These are phyloP conservation scores for Microsporum ferrugineum DNA, from an alignment of 2,329 filamentous ascomycete species.

Conservation along the genomic window DNA sequence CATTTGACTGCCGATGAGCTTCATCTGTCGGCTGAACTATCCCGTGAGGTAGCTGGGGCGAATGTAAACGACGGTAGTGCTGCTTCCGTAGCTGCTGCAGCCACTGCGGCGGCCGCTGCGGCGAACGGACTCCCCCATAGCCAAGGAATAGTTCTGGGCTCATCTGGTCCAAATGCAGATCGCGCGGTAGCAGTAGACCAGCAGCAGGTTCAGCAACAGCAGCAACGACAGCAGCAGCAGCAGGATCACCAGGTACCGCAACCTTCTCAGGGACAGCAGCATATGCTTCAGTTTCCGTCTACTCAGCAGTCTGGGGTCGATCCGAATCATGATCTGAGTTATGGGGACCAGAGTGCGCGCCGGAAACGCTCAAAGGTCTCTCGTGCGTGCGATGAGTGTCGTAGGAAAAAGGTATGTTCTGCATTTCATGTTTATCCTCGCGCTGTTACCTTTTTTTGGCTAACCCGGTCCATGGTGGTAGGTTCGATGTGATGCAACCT, in stretches of 20 bases:
- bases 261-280: conserved; percentile 17
- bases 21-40: conserved; percentile 36
- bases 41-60: conserved; percentile 35
- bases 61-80: conserved; percentile 29
- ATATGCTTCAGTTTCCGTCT: conserved; percentile 33
- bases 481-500: conserved; percentile 75
- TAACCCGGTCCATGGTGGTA: conserved; percentile 18
- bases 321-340: conserved; percentile 38
- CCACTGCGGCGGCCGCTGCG: conserved; percentile 27
- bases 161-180: conserved; percentile 26
- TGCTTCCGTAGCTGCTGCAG: conserved; percentile 28
- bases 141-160: conserved; percentile 30
- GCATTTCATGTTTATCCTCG: conserved; percentile 9
- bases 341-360: conserved; percentile 52
- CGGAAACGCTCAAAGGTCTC: conserved; percentile 78
- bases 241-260: conserved; percentile 5
- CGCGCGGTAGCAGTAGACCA: conserved; percentile 28
- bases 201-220: conserved; percentile 10
- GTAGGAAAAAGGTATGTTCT: conserved; percentile 58
- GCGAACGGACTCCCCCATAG: conserved; percentile 32
- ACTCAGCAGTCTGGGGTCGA: conserved; percentile 36
- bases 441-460: neutral
- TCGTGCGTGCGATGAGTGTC: conserved; percentile 77
- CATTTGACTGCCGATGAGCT: conserved; percentile 39
- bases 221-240: conserved; percentile 5